Base-by-base conservation (phyloP, 371 early-diverging fungal genomes). In the Mucor irregularis region DNA sequence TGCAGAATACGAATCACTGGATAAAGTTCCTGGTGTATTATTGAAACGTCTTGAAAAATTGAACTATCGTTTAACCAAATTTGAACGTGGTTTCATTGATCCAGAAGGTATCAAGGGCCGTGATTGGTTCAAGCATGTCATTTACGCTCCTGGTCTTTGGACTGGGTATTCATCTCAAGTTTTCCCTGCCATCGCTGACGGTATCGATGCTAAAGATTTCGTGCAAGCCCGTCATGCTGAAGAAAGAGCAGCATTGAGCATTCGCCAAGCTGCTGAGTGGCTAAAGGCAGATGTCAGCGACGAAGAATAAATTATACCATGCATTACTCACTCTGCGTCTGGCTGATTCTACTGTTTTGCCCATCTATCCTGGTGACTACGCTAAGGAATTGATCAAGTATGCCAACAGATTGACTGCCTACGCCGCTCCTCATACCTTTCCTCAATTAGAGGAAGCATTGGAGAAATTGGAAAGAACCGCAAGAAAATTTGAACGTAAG, bases 81-180 rank as follows among this genome's bases (percentile, higher is more conserved):
- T 85, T 49, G 88, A 87, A 52, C 74, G 83, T 24, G 74, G 73
- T 3, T 82, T 88, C 50, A 53, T 86, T 42, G 78, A 80, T 26
- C 70, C 71, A 7, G 71, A 79, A 33, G 87, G 87, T 30, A 71
- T 85, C 10, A 68, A 66, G 6, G 76, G 76, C 0, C 79, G 85
- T 21, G 61, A 68, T 17, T 88, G 88, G 88, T 86, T 76, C 58
- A 82, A 84, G 39, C 88, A 88, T 44, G 73, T 78, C 2, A 53
- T 88, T 8, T 77, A 81, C 51, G 80, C 83, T 1, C 87, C 88
- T 6, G 77, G 81, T 3, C 63, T 76, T 8, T 78, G 79, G 80
- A 64, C 74, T 9, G 85, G 81, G 17, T 78, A 84, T 39, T 69
- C 68, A 1, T 54, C 76, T 9, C 81, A 79, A 56, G 60, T 68